A percentile compares a stretch with the other conserved stretches of the same genome.
Conservation (phyloP, 2,329 filamentous ascomycete species). For the Hansfordia pulvinata region DNA sequence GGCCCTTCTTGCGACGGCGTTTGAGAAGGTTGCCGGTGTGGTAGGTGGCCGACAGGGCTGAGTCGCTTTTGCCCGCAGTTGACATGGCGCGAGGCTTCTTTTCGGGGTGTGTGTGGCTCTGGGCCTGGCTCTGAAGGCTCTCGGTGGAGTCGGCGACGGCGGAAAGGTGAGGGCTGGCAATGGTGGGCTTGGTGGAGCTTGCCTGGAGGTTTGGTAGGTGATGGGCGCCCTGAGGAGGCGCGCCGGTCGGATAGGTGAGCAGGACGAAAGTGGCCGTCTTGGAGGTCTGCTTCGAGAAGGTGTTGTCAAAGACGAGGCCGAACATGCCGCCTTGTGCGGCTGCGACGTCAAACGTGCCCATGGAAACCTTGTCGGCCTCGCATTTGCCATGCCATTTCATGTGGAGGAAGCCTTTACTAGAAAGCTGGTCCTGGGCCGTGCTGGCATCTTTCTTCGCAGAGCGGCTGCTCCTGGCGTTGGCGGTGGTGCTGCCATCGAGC, state of each 20-base stretch:
- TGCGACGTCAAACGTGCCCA: slow-evolving; percentile 74
- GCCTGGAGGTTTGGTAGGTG: slow-evolving; percentile 49
- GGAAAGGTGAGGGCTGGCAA: slow-evolving; percentile 20
- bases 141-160: slow-evolving; percentile 42
- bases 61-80: slow-evolving; percentile 38
- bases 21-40: slow-evolving; percentile 82
- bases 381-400: slow-evolving; percentile 88
- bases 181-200: slow-evolving; percentile 29
- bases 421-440: slow-evolving; percentile 48
- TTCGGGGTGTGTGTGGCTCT: slow-evolving; percentile 12
- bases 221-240: slow-evolving; percentile 60
- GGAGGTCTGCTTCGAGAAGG: slow-evolving; percentile 87
- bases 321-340: slow-evolving; percentile 78
- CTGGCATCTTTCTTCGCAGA: slow-evolving; percentile 42
- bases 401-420: slow-evolving; percentile 53
- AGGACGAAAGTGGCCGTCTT: slow-evolving; percentile 94
- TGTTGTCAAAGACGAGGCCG: slow-evolving; percentile 95
- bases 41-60: slow-evolving; percentile 31
- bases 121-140: slow-evolving; percentile 42
- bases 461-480: slow-evolving; percentile 27
- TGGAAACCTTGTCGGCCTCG: slow-evolving; percentile 88
- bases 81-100: slow-evolving; percentile 30
- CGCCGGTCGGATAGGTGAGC: slow-evolving; percentile 79
- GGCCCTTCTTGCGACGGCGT: slow-evolving; percentile 81
- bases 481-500: slow-evolving; percentile 15